A percentile compares a stretch with the other conserved stretches of the same genome.
phyloP scores from a whole-genome alignment of 495 filamentous ascomycete genomes.

The Chaetomium cochliodes region DNA sequence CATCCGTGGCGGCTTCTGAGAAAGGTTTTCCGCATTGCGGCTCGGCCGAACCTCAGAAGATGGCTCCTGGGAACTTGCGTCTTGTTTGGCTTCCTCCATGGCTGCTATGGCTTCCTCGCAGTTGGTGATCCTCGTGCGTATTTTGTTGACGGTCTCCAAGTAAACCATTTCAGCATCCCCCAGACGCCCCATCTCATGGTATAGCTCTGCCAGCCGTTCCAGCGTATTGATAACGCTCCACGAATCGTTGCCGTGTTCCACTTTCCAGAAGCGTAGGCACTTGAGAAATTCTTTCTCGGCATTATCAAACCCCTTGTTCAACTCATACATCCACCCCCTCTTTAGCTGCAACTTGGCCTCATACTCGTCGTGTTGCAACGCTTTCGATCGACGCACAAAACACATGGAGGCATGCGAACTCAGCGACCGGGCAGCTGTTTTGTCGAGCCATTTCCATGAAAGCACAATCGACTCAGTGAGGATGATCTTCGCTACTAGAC shows the following conservation, averaged over 20 bases:
- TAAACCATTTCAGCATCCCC: neutral
- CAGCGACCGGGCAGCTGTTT: too few relatives aligned
- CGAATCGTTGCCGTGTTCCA: neutral
- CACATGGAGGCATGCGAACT: too few relatives aligned
- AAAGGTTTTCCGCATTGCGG: too few relatives aligned
- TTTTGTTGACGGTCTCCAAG: neutral
- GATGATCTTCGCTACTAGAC: constrained; percentile 5
- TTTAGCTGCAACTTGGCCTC: too few relatives aligned
- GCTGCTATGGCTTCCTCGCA: neutral
- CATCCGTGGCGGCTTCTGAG: too few relatives aligned
- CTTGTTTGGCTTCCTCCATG: neutral
- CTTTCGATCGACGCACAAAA: too few relatives aligned
- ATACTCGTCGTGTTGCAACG: too few relatives aligned
- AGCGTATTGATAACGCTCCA: neutral
- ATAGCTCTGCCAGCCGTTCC: neutral
- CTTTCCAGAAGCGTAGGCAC: neutral
- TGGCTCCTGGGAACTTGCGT: too few relatives aligned
- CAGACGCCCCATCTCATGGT: constrained; percentile 5
- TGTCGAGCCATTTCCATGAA: too few relatives aligned
- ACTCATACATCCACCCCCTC: too few relatives aligned
- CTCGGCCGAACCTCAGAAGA: too few relatives aligned
- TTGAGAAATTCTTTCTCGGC: neutral
- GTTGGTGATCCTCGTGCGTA: neutral
- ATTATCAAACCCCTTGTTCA: too few relatives aligned
- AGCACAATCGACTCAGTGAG: constrained; percentile 11